Percentiles rank a stretch among this genome's conserved stretches.
Conservation (phyloP, 805 yeast genomes). For the Saturnispora quitensis region DNA sequence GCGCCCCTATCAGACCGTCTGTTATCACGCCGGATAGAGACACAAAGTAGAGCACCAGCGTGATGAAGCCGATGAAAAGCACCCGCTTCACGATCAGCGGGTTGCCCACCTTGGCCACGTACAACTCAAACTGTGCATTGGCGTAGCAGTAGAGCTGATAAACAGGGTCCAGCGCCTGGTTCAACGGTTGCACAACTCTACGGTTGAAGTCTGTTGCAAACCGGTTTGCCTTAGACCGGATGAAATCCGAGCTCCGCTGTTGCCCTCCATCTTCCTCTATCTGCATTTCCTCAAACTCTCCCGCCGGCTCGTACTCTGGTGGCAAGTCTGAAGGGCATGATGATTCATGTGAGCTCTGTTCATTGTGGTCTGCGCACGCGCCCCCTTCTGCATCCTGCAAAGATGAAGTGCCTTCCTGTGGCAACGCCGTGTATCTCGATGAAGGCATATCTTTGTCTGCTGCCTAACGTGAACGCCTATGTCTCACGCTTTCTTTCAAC, state of each 20-base stretch:
- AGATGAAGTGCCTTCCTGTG: not conserved
- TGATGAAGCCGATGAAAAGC: slow-evolving; percentile 57
- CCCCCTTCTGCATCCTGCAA: not conserved
- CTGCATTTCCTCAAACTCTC: slow-evolving; percentile 32
- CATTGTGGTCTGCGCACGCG: not conserved
- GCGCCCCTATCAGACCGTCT: slow-evolving; percentile 28
- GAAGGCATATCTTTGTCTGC: slow-evolving; percentile 5
- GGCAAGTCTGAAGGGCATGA: slow-evolving; percentile 15
- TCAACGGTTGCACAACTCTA: slow-evolving; percentile 34
- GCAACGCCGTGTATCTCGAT: slow-evolving; percentile 3
- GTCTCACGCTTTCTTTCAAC: not conserved
- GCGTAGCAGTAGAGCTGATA: slow-evolving; percentile 37
- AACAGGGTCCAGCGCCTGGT: slow-evolving; percentile 41
- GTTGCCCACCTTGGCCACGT: slow-evolving; percentile 64
- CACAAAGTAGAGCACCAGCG: slow-evolving; percentile 47
- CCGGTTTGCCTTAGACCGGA: slow-evolving; percentile 29
- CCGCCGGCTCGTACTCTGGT: slow-evolving; percentile 18
- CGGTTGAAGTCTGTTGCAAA: slow-evolving; percentile 30
- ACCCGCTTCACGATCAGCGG: slow-evolving; percentile 77
- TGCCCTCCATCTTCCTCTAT: slow-evolving; percentile 25
- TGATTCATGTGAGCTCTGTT: not conserved
- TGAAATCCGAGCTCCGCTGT: not conserved
- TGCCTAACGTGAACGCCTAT: not conserved
- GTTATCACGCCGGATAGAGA: slow-evolving; percentile 51
- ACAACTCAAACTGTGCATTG: slow-evolving; percentile 42